These are phyloP conservation scores for Populus hybrid DNA, from an alignment of 441 rosid species.

Conservation along the genomic window DNA sequence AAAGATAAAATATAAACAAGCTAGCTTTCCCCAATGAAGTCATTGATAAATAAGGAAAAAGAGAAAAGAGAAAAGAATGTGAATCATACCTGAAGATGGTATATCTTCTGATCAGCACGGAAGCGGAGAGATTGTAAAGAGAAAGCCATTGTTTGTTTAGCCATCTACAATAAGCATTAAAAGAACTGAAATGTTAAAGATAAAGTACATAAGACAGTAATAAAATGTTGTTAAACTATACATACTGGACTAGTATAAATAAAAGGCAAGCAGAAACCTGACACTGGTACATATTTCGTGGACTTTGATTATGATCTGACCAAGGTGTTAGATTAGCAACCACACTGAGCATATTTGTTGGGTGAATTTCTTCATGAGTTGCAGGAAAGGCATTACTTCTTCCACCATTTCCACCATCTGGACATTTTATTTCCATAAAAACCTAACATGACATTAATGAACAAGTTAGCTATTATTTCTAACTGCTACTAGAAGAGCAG, in stretches of 20 bases:
- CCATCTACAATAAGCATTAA: conserved; percentile 59
- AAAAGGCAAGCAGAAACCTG: conserved; percentile 47
- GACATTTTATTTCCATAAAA: conserved; percentile 94
- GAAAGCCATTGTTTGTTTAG: conserved; percentile 95
- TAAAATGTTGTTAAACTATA: neutral
- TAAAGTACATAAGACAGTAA: neutral
- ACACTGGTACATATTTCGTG: conserved; percentile 98
- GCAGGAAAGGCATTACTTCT: conserved; percentile 66
- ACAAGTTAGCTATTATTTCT: conserved; percentile 14
- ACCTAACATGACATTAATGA: conserved; percentile 44
- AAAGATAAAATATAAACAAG: neutral
- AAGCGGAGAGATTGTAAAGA: conserved; percentile 75
- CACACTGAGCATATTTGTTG: conserved; percentile 95
- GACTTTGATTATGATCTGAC: conserved; percentile 99
- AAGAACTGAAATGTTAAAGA: conserved; percentile 2
- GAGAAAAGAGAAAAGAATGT: neutral
- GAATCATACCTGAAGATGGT: conserved; percentile 79
- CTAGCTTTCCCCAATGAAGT: neutral
- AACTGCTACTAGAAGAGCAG: conserved; percentile 10
- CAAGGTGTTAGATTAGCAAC: conserved; percentile 99
- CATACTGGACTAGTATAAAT: neutral
- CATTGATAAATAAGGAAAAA: neutral
- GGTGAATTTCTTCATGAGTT: conserved; percentile 95
- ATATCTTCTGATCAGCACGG: conserved; percentile 96
- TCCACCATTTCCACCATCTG: conserved; percentile 95